phyloP scores from a whole-genome alignment of 805 yeast species.

The Lachancea nothofagi region DNA sequence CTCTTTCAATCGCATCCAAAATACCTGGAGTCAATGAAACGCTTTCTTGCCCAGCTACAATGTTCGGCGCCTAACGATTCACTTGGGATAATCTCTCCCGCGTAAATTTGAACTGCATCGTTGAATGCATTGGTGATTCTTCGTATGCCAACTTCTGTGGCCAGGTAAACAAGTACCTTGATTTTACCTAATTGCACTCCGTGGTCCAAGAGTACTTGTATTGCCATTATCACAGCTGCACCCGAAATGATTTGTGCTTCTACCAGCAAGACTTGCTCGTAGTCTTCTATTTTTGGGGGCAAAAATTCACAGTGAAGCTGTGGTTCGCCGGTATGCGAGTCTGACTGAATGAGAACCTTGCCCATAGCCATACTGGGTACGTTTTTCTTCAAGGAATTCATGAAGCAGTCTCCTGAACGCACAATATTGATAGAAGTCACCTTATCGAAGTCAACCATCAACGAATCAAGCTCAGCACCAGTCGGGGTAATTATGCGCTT shows the following conservation, averaged over 20 bases:
- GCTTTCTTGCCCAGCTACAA: slow-evolving; percentile 51
- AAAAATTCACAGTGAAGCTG: slow-evolving; percentile 76
- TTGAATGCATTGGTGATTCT: slow-evolving; percentile 74
- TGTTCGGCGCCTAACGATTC: slow-evolving; percentile 41
- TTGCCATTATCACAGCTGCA: slow-evolving; percentile 92
- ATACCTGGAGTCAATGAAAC: slow-evolving; percentile 72
- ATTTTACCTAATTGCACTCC: slow-evolving; percentile 58
- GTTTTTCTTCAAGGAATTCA: slow-evolving; percentile 67
- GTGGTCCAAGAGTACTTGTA: slow-evolving; percentile 80
- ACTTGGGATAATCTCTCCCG: slow-evolving; percentile 56
- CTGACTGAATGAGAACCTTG: slow-evolving; percentile 80
- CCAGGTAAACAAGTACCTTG: slow-evolving; percentile 61
- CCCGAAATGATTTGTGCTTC: slow-evolving; percentile 91
- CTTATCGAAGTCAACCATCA: slow-evolving; percentile 37
- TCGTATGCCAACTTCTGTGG: slow-evolving; percentile 73
- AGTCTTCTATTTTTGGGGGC: slow-evolving; percentile 40
- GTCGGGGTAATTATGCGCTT: slow-evolving; percentile 40
- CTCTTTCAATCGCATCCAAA: slow-evolving; percentile 47
- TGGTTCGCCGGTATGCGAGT: slow-evolving; percentile 88
- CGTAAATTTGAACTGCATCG: slow-evolving; percentile 52
- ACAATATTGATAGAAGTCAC: slow-evolving; percentile 73
- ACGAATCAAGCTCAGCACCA: slow-evolving; percentile 26
- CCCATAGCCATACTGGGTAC: slow-evolving; percentile 79
- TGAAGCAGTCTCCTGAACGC: slow-evolving; percentile 90
- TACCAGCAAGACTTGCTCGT: slow-evolving; percentile 53